These are phyloP conservation scores for Saprolegnia diclina DNA, from an alignment of 352 stramenopile species.

Conservation along the genomic window DNA sequence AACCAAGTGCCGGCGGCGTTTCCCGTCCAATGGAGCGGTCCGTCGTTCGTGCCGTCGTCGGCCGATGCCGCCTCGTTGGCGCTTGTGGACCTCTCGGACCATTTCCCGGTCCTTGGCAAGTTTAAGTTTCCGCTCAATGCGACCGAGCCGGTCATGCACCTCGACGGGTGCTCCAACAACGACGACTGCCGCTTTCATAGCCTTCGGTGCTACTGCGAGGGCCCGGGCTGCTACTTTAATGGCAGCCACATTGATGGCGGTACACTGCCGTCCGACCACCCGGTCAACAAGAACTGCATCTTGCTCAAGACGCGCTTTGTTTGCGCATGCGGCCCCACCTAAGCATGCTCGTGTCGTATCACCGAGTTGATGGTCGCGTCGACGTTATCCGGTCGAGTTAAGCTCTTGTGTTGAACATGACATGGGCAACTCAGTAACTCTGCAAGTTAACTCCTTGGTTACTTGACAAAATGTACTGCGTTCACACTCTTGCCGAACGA, in stretches of 20 bases:
- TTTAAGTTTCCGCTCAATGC: constrained; percentile 64
- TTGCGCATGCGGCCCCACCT: constrained; percentile 66
- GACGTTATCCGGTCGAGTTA: too few species aligned
- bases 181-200: constrained; percentile 58
- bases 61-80: constrained; percentile 45
- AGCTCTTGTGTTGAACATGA: too few species aligned
- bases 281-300: constrained; percentile 70
- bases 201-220: constrained; percentile 70
- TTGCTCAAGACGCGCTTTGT: constrained; percentile 57
- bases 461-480: too few species aligned
- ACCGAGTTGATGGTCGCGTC: too few species aligned
- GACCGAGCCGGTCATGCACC: constrained; percentile 49
- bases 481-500: too few species aligned
- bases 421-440: too few species aligned
- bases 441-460: too few species aligned
- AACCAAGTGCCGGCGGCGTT: constrained; percentile 50
- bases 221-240: constrained; percentile 56
- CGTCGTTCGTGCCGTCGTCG: constrained; percentile 27
- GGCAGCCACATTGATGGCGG: constrained; percentile 49
- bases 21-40: constrained; percentile 53
- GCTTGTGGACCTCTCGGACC: constrained; percentile 65
- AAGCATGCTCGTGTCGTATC: constrained; percentile 25
- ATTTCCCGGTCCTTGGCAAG: constrained; percentile 65
- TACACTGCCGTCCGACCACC: constrained; percentile 48
- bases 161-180: constrained; percentile 70